phyloP scores from a whole-genome alignment of 2,329 filamentous ascomycete species.

The Paecilomyces niveus region DNA sequence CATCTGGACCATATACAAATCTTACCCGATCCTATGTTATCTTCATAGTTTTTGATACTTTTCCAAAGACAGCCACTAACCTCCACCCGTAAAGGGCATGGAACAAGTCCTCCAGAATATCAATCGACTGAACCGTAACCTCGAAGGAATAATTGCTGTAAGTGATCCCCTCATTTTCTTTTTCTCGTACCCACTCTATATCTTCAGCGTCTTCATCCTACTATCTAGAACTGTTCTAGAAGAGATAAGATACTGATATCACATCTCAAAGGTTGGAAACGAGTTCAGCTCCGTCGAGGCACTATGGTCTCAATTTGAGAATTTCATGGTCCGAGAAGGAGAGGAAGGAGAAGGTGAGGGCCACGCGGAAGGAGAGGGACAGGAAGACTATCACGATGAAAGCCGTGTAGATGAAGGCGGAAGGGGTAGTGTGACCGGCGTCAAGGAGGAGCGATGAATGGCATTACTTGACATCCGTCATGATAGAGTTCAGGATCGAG shows the following conservation, averaged over 20 bases:
- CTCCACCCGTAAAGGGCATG: constrained; percentile 47
- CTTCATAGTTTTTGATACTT: background rate
- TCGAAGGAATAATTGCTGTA: constrained; percentile 87
- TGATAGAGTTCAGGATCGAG: background rate
- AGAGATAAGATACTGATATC: background rate
- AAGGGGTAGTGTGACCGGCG: constrained; percentile 1
- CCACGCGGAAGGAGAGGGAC: constrained; percentile 16
- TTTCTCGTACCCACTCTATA: background rate
- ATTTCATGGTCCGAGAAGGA: constrained; percentile 70
- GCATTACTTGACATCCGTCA: background rate
- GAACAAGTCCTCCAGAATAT: constrained; percentile 93
- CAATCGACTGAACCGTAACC: constrained; percentile 85
- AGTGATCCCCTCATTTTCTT: constrained; percentile 23
- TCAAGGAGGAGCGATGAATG: background rate
- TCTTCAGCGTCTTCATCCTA: background rate
- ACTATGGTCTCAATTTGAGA: constrained; percentile 95
- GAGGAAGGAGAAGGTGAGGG: constrained; percentile 21
- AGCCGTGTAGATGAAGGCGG: constrained; percentile 8
- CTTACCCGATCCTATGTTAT: background rate
- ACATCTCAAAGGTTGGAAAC: constrained; percentile 64
- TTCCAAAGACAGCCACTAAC: background rate
- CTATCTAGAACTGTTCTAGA: background rate
- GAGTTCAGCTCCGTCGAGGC: constrained; percentile 97
- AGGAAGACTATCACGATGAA: constrained; percentile 8
- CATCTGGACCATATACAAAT: background rate